These are phyloP conservation scores for Leptographium lundbergii DNA, from an alignment of 2,329 filamentous ascomycete genomes.

Conservation along the genomic window DNA sequence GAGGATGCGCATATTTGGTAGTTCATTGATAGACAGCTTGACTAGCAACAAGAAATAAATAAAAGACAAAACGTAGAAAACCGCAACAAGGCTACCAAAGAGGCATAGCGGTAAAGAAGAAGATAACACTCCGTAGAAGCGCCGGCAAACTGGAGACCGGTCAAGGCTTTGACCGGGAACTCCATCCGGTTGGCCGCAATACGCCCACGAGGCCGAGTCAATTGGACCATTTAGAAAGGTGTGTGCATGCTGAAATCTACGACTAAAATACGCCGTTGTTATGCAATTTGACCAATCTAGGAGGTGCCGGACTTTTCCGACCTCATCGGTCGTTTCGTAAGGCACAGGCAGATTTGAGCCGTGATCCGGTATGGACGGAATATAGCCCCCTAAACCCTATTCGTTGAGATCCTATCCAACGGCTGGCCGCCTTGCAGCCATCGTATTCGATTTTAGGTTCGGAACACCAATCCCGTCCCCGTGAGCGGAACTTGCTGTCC, in stretches of 20 bases:
- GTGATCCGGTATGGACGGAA: not conserved
- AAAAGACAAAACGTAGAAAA: too few relatives aligned
- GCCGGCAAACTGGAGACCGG: too few relatives aligned
- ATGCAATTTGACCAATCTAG: not conserved
- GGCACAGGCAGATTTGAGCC: not conserved
- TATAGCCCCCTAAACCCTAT: not conserved
- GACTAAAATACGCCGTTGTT: not conserved
- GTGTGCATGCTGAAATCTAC: not conserved
- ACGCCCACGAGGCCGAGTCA: not conserved
- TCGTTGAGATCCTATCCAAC: not conserved
- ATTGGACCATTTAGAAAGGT: too few relatives aligned
- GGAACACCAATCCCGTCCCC: not conserved
- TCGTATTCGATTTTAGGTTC: too few relatives aligned
- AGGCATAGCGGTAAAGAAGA: too few relatives aligned
- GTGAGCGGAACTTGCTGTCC: not conserved
- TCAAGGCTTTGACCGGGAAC: not conserved
- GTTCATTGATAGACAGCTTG: too few relatives aligned
- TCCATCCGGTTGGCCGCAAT: not conserved
- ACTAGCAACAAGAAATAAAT: not conserved
- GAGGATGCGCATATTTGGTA: too few relatives aligned
- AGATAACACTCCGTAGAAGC: too few relatives aligned
- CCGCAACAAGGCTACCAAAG: too few relatives aligned
- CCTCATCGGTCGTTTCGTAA: not conserved
- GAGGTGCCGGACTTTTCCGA: not conserved
- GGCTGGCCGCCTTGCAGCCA: too few relatives aligned